Base-by-base conservation (phyloP, 371 early-diverging fungal species). In the Mycotypha africana region DNA sequence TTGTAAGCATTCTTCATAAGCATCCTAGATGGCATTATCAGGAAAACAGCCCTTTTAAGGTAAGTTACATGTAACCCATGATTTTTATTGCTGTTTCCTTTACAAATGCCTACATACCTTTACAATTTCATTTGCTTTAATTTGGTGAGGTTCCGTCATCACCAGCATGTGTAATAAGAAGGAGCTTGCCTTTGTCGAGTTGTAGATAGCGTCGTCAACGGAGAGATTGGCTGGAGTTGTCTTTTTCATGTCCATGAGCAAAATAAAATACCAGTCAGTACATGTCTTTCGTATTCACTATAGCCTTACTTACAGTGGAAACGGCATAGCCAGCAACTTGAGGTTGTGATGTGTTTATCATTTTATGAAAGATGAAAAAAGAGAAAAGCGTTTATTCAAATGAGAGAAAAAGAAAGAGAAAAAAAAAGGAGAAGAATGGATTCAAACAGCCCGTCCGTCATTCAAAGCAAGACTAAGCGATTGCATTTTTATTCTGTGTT, bases 1-100 rank as follows among this genome's bases (percentile, higher is more conserved):
- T 17, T 65, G 53, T 7, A 62, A 17, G 21, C 74, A 73, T 44
- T 66, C 70, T 11, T 46, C 26, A 30, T 73, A 69, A 3, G 65
- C 49, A 25, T 73, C 74, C 69, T 69, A n/a, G n/a, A n/a, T n/a
- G n/a, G n/a, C n/a, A n/a, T n/a, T n/a, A n/a, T n/a, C n/a, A n/a
- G n/a, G n/a, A n/a, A n/a, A n/a, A n/a, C n/a, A n/a, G n/a, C n/a
- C n/a, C n/a, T n/a, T n/a, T n/a, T n/a, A n/a, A n/a, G n/a, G n/a
- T n/a, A n/a, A n/a, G n/a, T n/a, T n/a, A n/a, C n/a, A 35, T 9
- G 19, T 24, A 6, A 12, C 6, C 30, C 6, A 30, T 30, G 30
- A 30, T 6, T n/a, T 5, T 8, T 38, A 19, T 10, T 38, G n/a
- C n/a, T n/a, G n/a, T n/a, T n/a, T n/a, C n/a, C n/a, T n/a, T n/a